Conservation (phyloP, 805 yeast species). For the Yarrowia keelungensis region DNA sequence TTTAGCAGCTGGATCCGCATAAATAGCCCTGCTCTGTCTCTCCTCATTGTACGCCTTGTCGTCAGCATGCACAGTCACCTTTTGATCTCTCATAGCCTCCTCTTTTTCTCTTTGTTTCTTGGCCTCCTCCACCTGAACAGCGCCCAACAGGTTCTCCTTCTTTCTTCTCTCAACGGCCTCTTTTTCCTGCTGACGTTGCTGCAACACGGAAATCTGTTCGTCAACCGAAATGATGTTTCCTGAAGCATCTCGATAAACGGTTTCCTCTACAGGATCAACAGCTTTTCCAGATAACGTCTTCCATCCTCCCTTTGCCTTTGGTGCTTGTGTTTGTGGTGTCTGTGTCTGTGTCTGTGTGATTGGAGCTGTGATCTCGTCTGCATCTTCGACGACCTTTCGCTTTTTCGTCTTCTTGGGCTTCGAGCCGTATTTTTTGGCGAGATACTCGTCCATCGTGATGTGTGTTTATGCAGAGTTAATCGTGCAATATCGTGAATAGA, state of each 20-base stretch:
- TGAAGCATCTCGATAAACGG: conserved; percentile 20
- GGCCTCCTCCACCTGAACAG: conserved; percentile 22
- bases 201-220: conserved; percentile 23
- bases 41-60: conserved; percentile 33
- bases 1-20: conserved; percentile 29
- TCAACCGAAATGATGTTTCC: conserved; percentile 26
- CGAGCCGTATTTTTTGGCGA: conserved; percentile 33
- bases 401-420: conserved; percentile 35
- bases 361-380: background rate
- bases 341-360: background rate
- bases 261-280: conserved; percentile 27
- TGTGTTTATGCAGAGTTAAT: too few species aligned
- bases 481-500: background rate
- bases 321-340: background rate
- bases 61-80: background rate
- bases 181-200: conserved; percentile 20
- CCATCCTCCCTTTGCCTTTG: conserved; percentile 21
- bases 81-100: conserved; percentile 11
- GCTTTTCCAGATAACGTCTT: conserved; percentile 21
- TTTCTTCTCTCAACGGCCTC: conserved; percentile 9
- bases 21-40: conserved; percentile 8
- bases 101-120: conserved; percentile 7
- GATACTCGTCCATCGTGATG: conserved; percentile 33
- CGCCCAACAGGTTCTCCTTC: conserved; percentile 20
- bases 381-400: conserved; percentile 1